A percentile compares a stretch with the other conserved stretches of the same genome.
These are phyloP conservation scores for Stachybotrys chlorohalonatus DNA, from an alignment of 2,329 filamentous ascomycete genomes.

Conservation along the genomic window DNA sequence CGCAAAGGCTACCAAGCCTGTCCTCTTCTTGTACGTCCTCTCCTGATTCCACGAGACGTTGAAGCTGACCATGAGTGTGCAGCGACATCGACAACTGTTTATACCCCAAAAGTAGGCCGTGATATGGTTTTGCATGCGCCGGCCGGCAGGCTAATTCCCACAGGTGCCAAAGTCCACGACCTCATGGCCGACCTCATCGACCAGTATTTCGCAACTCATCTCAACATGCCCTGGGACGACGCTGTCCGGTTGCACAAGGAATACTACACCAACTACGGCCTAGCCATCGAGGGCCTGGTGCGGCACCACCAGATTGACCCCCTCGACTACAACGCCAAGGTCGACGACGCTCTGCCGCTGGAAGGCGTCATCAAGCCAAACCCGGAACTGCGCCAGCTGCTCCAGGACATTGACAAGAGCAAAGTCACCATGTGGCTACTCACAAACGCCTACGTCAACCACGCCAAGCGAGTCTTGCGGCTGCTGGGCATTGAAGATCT, in stretches of 20 bases:
- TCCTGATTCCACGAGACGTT: neutral
- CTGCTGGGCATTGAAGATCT: slow-evolving; percentile 76
- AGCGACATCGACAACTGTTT: slow-evolving; percentile 99
- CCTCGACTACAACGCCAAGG: slow-evolving; percentile 85
- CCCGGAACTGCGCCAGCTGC: slow-evolving; percentile 61
- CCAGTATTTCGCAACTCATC: slow-evolving; percentile 54
- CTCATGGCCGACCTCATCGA: slow-evolving; percentile 80
- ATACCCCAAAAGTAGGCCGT: slow-evolving; percentile 69
- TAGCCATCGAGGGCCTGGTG: slow-evolving; percentile 93
- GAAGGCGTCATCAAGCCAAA: slow-evolving; percentile 77
- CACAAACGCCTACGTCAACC: slow-evolving; percentile 90
- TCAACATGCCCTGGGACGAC: slow-evolving; percentile 65
- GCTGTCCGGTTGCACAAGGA: slow-evolving; percentile 79
- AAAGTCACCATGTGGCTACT: slow-evolving; percentile 91
- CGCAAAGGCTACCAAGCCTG: slow-evolving; percentile 22
- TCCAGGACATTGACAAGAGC: slow-evolving; percentile 71
- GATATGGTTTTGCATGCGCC: neutral
- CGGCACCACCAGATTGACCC: slow-evolving; percentile 93
- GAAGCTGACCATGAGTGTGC: slow-evolving; percentile 15
- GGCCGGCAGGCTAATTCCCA: slow-evolving; percentile 1
- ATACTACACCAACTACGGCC: slow-evolving; percentile 92
- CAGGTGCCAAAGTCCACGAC: slow-evolving; percentile 73
- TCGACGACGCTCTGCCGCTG: slow-evolving; percentile 88
- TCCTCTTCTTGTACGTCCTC: slow-evolving; percentile 24
- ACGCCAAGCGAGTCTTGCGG: slow-evolving; percentile 72